Evolutionary conservation across 208 protist species (phyloP).

Genomic region (Trypanosoma brucei): DNA sequence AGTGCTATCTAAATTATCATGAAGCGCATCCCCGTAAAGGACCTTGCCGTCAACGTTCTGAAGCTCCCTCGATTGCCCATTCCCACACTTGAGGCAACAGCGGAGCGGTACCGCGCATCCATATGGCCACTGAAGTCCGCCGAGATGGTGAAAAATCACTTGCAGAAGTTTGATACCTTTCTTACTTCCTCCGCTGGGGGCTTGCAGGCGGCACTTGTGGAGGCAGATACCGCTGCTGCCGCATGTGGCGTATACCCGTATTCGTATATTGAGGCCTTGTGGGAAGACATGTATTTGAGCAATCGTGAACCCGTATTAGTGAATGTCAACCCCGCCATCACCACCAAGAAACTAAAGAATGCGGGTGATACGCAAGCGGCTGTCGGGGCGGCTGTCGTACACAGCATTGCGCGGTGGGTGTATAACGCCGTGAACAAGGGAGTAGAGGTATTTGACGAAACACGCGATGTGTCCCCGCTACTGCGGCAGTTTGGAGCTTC

Average conservation of each 20-base stretch:
- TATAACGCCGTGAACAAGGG: conserved; percentile 33
- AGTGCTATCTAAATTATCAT: conserved; percentile 25
- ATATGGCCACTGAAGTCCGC: conserved; percentile 54
- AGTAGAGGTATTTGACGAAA: conserved; percentile 25
- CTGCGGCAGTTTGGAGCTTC: conserved; percentile 69
- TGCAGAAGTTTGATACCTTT: conserved; percentile 68
- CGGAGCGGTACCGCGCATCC: conserved; percentile 53
- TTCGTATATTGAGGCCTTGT: conserved; percentile 67
- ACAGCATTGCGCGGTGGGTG: conserved; percentile 63
- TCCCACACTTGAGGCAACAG: conserved; percentile 48
- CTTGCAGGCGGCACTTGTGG: conserved; percentile 67
- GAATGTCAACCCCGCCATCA: conserved; percentile 64
- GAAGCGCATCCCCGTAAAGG: conserved; percentile 51
- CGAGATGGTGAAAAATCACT: conserved; percentile 49
- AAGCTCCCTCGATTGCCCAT: conserved; percentile 73
- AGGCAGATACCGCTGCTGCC: conserved; percentile 44
- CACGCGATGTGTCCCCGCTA: conserved; percentile 58
- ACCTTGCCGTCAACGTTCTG: conserved; percentile 71
- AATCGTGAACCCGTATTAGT: conserved; percentile 65
- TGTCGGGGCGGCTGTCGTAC: conserved; percentile 54
- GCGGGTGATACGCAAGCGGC: conserved; percentile 52
- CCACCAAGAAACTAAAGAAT: conserved; percentile 44
- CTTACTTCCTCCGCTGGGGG: conserved; percentile 33
- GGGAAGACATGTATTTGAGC: conserved; percentile 42
- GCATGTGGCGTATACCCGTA: conserved; percentile 42